Evolutionary conservation across 192 early-diverging fungal species (phyloP).

Genomic region (Backusella psychrophila): DNA sequence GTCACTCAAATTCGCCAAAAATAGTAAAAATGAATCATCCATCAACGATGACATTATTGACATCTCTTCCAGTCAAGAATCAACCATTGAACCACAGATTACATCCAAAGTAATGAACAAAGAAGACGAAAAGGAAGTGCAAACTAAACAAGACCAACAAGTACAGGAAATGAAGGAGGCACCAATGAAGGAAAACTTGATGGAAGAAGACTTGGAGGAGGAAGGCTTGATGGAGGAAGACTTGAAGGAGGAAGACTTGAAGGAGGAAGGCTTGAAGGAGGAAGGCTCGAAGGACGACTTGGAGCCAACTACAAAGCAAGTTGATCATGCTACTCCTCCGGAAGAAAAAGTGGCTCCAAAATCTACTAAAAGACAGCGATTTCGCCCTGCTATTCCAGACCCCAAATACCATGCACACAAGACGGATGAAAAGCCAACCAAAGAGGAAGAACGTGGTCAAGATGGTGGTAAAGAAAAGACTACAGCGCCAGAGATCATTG

Average conservation of each 20-base stretch:
- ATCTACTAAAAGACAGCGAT: background rate
- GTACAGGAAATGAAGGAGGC: background rate
- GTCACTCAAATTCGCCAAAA: background rate
- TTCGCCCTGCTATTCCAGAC: background rate
- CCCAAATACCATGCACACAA: background rate
- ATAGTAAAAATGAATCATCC: background rate
- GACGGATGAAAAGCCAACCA: background rate
- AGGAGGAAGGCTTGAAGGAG: no score
- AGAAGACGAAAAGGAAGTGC: background rate
- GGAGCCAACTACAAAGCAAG: no score
- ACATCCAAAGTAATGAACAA: constrained; percentile 63
- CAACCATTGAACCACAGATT: background rate
- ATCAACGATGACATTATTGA: background rate
- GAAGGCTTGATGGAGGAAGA: background rate
- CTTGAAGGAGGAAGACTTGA: no score
- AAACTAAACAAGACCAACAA: background rate
- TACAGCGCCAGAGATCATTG: background rate
- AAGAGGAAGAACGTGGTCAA: background rate
- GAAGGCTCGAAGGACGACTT: no score
- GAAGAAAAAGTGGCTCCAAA: background rate
- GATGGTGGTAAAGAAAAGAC: background rate
- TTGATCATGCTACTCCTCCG: background rate
- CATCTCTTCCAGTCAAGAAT: background rate
- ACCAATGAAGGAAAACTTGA: background rate
- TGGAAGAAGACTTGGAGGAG: background rate